Percentiles rank a stretch among this genome's conserved stretches.
Evolutionary conservation across 768 basidiomycete genomes (phyloP).

Genomic region (Erythrobasidium yunnanense): DNA sequence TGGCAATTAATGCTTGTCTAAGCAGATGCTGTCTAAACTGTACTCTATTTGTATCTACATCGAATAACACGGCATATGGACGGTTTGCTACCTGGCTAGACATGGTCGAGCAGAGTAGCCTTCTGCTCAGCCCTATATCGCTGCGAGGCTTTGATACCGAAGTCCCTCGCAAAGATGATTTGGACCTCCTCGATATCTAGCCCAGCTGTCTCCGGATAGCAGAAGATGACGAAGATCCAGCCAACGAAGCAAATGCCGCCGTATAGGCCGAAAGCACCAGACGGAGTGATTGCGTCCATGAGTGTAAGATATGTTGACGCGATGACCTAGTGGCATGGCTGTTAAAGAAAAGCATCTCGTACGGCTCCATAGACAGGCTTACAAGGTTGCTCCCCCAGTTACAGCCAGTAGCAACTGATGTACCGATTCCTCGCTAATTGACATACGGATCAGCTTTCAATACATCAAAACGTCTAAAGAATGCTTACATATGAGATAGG

Average conservation of each 20-base stretch:
- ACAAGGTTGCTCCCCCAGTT: slow-evolving; percentile 51
- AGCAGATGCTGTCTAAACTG: too few relatives aligned
- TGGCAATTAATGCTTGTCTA: too few relatives aligned
- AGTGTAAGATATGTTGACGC: slow-evolving; percentile 66
- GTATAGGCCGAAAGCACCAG: slow-evolving; percentile 37
- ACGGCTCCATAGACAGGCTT: slow-evolving; percentile 34
- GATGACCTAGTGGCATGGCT: background rate
- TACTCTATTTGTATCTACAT: too few relatives aligned
- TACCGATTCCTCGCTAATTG: slow-evolving; percentile 57
- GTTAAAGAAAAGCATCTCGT: background rate
- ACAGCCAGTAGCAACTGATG: slow-evolving; percentile 60
- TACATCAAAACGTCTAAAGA: background rate
- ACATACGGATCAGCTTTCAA: slow-evolving; percentile 40
- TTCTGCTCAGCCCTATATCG: slow-evolving; percentile 30
- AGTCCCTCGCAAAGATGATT: slow-evolving; percentile 34
- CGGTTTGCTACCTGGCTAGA: too few relatives aligned
- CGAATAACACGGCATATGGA: too few relatives aligned
- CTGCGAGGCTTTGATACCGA: slow-evolving; percentile 33
- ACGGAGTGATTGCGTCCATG: slow-evolving; percentile 47
- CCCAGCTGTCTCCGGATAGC: slow-evolving; percentile 72
- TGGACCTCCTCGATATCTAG: slow-evolving; percentile 43
- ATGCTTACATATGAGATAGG: slow-evolving; percentile 48
- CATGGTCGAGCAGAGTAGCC: too few relatives aligned
- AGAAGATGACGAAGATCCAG: slow-evolving; percentile 56
- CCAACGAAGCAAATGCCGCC: slow-evolving; percentile 33